These are phyloP conservation scores for Cryoendolithus antarcticus DNA, from an alignment of 2,329 filamentous ascomycete genomes.

Conservation along the genomic window DNA sequence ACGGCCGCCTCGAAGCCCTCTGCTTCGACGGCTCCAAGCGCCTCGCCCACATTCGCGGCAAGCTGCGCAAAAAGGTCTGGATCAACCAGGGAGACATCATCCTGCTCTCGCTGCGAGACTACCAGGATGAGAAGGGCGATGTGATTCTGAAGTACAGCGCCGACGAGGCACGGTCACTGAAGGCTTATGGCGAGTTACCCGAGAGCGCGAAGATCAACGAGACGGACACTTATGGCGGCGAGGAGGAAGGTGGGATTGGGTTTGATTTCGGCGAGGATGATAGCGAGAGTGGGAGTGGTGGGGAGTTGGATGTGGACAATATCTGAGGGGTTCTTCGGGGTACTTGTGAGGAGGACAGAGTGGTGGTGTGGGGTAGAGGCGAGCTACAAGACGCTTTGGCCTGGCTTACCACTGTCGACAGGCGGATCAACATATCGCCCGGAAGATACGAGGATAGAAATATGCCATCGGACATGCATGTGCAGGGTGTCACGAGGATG, in stretches of 20 bases:
- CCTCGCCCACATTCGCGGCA: constrained; percentile 78
- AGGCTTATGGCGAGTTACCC: constrained; percentile 93
- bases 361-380: too few species aligned
- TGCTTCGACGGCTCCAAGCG: constrained; percentile 93
- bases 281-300: constrained; percentile 38
- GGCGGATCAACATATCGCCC: too few species aligned
- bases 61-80: constrained; percentile 99
- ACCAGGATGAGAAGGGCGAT: constrained; percentile 88
- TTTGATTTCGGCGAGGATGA: constrained; percentile 97
- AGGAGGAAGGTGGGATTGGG: constrained; percentile 88
- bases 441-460: too few species aligned
- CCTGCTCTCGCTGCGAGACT: constrained; percentile 75
- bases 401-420: too few species aligned
- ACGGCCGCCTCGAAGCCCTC: constrained; percentile 81
- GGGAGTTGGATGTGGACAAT: constrained; percentile 90
- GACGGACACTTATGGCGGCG: constrained; percentile 84
- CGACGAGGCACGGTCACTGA: constrained; percentile 88
- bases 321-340: constrained; percentile 43
- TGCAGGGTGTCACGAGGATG: too few species aligned
- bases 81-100: constrained; percentile 98
- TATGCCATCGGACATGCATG: too few species aligned
- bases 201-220: constrained; percentile 99
- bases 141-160: constrained; percentile 91
- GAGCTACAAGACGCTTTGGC: too few species aligned
- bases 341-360: too few species aligned